Percentiles rank a stretch among this genome's conserved stretches.
phyloP scores from a whole-genome alignment of 2,329 filamentous ascomycete genomes.

The Paraphaeosphaeria sporulosa region DNA sequence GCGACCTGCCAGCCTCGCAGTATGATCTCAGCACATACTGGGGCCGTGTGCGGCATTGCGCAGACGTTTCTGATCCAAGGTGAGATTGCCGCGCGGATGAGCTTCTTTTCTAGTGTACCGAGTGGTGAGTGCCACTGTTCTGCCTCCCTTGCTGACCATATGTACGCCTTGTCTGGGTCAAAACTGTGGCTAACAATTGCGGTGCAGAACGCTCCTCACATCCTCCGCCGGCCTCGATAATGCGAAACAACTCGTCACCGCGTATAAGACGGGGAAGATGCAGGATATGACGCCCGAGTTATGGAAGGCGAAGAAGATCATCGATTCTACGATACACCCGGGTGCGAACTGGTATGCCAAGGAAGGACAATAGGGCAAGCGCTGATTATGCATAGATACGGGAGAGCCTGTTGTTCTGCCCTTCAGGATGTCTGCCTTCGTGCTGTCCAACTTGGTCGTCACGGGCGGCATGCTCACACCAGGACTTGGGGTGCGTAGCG shows the following conservation, averaged over 20 bases:
- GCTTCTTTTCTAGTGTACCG: conserved; percentile 19
- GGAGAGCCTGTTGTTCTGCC: conserved; percentile 90
- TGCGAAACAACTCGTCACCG: conserved; percentile 81
- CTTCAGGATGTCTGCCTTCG: conserved; percentile 97
- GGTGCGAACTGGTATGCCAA: conserved; percentile 62
- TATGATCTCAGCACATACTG: conserved; percentile 94
- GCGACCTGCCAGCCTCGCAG: conserved; percentile 88
- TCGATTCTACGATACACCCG: conserved; percentile 95
- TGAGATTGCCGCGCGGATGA: conserved; percentile 60
- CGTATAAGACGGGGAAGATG: conserved; percentile 86
- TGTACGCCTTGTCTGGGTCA: not conserved
- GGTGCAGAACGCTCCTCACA: conserved; percentile 82
- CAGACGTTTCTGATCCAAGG: conserved; percentile 93
- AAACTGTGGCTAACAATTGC: conserved; percentile 25
- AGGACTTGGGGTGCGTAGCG: conserved; percentile 69
- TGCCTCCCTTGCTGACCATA: conserved; percentile 21
- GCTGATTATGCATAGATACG: conserved; percentile 69
- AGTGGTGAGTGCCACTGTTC: conserved; percentile 50
- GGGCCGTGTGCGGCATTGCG: conserved; percentile 90
- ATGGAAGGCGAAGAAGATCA: conserved; percentile 95
- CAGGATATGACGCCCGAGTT: conserved; percentile 85
- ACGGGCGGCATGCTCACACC: conserved; percentile 98
- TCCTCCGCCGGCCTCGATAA: conserved; percentile 79
- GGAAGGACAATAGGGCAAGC: conserved; percentile 5
- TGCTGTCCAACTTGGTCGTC: conserved; percentile 90